A percentile compares a stretch with the other conserved stretches of the same genome.
phyloP scores from a whole-genome alignment of 176 grass and related monocot species.

The Juncus inflexus region DNA sequence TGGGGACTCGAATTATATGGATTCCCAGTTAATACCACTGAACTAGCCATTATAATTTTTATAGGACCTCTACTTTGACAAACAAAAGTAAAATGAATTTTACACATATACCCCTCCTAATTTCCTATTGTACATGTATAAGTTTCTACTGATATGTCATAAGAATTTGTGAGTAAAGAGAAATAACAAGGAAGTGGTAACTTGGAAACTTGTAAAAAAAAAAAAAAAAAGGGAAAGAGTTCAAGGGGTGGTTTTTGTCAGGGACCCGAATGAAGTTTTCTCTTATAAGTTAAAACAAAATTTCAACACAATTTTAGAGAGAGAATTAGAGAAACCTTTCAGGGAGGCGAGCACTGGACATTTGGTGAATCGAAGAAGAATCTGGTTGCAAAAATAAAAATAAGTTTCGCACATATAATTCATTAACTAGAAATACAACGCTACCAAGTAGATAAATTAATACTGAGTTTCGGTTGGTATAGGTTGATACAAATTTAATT shows the following conservation, averaged over 20 bases:
- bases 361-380: conserved; percentile 65
- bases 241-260: too few species aligned
- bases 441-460: neutral
- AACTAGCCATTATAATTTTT: neutral
- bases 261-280: neutral
- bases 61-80: too few species aligned
- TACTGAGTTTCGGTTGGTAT: neutral
- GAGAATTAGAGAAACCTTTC: conserved; percentile 48
- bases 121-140: too few species aligned
- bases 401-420: neutral
- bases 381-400: conserved; percentile 46
- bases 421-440: neutral
- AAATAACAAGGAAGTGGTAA: too few species aligned
- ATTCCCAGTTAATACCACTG: too few species aligned
- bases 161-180: too few species aligned
- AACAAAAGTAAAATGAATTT: too few species aligned
- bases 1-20: too few species aligned
- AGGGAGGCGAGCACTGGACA: conserved; percentile 80
- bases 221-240: neutral
- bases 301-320: conserved; percentile 17
- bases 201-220: neutral
- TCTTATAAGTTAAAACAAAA: conserved; percentile 2
- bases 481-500: too few species aligned
- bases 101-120: too few species aligned
- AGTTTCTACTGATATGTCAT: too few species aligned